Evolutionary conservation across 1,284 basidiomycete species (phyloP), one percentile per base, ranked within the genome.

Genomic region (Tremellales sp.): DNA sequence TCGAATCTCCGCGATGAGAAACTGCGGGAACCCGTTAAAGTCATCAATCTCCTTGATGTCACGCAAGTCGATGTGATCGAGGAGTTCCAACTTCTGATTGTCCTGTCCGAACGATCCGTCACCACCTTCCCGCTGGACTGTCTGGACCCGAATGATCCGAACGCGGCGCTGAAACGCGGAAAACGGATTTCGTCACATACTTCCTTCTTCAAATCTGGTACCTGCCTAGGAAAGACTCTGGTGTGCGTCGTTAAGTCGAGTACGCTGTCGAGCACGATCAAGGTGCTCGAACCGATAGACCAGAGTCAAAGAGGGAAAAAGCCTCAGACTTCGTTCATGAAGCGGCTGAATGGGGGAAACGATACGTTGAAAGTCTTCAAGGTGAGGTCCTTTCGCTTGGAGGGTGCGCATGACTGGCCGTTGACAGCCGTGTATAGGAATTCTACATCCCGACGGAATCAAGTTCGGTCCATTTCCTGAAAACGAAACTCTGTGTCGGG

Each of bases 381-480:
- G 77, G 89, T 87, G 57, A 43, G 81, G 7, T 24, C 10, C 1
- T 32, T 16, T 21, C 21, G 19, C 31, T 34, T 19, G 24, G 28
- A 1, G 13, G 27, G n/a, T 32, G 28, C 26, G 12, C 43, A 29
- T 26, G 8, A 21, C 8, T 33, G 39, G 24, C 28, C 19, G n/a
- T 40, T 24, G 13, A 27, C 13, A 43, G 27, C 40, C 25, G 9
- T 24, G 34, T 13, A 25, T 43, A 91, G 87, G 90, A 98, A 73
- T 98, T 98, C 74, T 98, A 98, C 72, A 97, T 98, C 50, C 94
- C 95, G 0, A 90, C 95, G 14, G 93, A 97, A 72, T 94, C 90
- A 41, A 90, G 84, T 54, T 97, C 92, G 8, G 88, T 98, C 40
- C 92, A 97, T 74, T 97, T 97, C 76, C 79, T 99, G 61, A 97